phyloP scores from a whole-genome alignment of 2,329 filamentous ascomycete genomes.

The Pestalotiopsis sp. region DNA sequence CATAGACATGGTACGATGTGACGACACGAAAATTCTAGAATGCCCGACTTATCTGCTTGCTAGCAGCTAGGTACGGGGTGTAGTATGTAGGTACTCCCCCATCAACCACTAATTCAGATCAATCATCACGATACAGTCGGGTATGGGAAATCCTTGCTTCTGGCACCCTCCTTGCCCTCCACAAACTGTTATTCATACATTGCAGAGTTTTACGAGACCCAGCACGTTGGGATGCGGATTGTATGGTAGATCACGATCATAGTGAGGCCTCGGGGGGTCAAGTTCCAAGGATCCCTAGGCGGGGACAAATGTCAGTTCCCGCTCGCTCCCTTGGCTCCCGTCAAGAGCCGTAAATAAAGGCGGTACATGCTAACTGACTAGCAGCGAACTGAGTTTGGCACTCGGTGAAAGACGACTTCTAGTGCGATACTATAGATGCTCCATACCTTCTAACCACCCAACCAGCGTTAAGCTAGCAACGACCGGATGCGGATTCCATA shows the following conservation, averaged over 20 bases:
- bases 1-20: neutral
- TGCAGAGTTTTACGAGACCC: neutral
- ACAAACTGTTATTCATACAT: neutral
- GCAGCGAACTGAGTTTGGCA: too few species aligned
- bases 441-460: neutral
- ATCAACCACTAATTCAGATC: neutral
- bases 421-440: too few species aligned
- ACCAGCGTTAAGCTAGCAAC: neutral
- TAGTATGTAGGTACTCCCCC: neutral
- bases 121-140: neutral
- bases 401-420: too few species aligned
- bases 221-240: neutral
- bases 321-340: neutral
- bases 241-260: neutral
- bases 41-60: neutral
- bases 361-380: too few species aligned
- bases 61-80: neutral
- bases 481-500: neutral
- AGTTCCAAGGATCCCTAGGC: neutral
- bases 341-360: too few species aligned
- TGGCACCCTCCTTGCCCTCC: neutral
- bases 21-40: neutral
- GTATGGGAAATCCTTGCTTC: neutral
- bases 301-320: neutral
- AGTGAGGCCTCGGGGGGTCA: neutral